Conservation (phyloP, 176 grass and related monocot genomes). For the Cenchrus americanus region DNA sequence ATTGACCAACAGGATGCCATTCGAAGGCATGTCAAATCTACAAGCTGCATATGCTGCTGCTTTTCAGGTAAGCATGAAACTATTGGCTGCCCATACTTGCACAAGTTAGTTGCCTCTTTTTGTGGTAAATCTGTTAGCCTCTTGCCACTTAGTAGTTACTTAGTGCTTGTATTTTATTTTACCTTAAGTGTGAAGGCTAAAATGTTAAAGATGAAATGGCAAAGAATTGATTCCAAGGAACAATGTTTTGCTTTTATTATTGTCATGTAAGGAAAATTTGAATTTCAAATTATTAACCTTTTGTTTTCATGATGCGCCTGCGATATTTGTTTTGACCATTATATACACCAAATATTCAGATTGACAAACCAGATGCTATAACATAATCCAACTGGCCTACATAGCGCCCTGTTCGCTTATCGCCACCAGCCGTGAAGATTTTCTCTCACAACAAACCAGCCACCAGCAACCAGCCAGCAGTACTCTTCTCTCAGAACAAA, state of each 20-base stretch:
- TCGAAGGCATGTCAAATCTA: conserved; percentile 99
- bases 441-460: too few species aligned
- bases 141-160: not conserved
- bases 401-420: too few species aligned
- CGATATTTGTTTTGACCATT: not conserved
- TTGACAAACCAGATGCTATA: not conserved
- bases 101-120: conserved; percentile 31
- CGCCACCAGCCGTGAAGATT: too few species aligned
- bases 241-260: conserved; percentile 10
- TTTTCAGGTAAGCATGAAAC: conserved; percentile 68
- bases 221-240: not conserved
- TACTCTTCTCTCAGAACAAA: too few species aligned
- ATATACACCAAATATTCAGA: conserved; percentile 3
- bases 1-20: conserved; percentile 97
- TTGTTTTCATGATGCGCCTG: not conserved
- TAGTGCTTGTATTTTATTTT: not conserved
- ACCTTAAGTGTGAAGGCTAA: conserved; percentile 1
- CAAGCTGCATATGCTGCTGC: conserved; percentile 99
- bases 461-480: too few species aligned
- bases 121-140: conserved; percentile 27
- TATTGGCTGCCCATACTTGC: not conserved
- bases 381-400: not conserved
- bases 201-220: conserved; percentile 12
- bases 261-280: conserved; percentile 1
- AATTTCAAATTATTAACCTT: not conserved